These are phyloP conservation scores for Alternaria ethzedia DNA, from an alignment of 2,329 filamentous ascomycete species.

Conservation along the genomic window DNA sequence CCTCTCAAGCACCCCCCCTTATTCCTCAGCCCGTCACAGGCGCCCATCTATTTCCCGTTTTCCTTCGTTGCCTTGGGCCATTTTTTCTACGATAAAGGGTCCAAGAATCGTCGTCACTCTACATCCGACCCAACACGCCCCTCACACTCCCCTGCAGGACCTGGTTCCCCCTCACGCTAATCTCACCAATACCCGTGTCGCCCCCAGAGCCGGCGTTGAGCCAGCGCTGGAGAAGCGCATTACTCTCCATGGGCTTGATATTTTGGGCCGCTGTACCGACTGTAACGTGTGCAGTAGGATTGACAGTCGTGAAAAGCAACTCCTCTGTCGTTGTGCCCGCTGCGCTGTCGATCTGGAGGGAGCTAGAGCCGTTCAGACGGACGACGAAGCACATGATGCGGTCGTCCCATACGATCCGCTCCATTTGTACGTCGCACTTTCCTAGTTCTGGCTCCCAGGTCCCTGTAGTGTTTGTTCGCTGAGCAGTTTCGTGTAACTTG, in stretches of 20 bases:
- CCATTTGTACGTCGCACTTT: constrained; percentile 67
- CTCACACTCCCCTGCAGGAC: constrained; percentile 63
- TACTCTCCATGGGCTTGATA: constrained; percentile 95
- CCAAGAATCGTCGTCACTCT: not conserved
- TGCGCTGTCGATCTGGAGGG: constrained; percentile 24
- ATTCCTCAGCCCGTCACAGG: not conserved
- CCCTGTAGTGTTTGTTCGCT: constrained; percentile 45
- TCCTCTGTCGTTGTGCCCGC: constrained; percentile 54
- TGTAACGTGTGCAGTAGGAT: constrained; percentile 84
- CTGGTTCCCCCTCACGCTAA: constrained; percentile 60
- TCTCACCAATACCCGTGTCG: constrained; percentile 61
- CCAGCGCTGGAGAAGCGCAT: constrained; percentile 80
- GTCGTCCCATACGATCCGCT: constrained; percentile 79
- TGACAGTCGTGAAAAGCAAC: constrained; percentile 66
- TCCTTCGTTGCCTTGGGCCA: no score
- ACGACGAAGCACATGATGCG: constrained; percentile 92
- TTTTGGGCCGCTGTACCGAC: constrained; percentile 76
- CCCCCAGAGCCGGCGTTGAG: constrained; percentile 63
- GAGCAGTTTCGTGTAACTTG: constrained; percentile 58
- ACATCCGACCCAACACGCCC: constrained; percentile 46
- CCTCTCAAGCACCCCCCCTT: not conserved
- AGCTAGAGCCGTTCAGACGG: constrained; percentile 54
- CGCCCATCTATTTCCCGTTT: no score
- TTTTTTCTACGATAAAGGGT: no score
- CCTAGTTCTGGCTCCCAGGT: constrained; percentile 63